Evolutionary conservation across 192 early-diverging fungal genomes (phyloP).

Genomic region (Coemansia sp.): DNA sequence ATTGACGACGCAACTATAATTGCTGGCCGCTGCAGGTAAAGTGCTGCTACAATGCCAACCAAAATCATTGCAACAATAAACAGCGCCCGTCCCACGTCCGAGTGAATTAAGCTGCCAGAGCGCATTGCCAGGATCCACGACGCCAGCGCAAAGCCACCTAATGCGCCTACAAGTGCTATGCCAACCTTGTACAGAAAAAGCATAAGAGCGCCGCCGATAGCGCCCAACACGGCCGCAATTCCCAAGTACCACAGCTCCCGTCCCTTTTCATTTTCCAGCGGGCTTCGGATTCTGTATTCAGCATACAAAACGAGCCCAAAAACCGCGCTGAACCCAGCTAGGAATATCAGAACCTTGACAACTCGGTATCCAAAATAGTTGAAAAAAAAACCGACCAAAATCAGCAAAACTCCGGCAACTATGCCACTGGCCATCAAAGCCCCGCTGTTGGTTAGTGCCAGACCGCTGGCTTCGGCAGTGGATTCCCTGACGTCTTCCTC

Average conservation of each 20-base stretch:
- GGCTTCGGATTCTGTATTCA: conserved; percentile 42
- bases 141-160: conserved; percentile 75
- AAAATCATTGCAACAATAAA: conserved; percentile 65
- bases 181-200: conserved; percentile 71
- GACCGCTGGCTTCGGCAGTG: conserved; percentile 23
- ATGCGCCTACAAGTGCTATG: conserved; percentile 71
- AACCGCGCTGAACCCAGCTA: conserved; percentile 74
- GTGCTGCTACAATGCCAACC: conserved; percentile 61
- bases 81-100: conserved; percentile 63
- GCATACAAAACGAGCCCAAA: conserved; percentile 46
- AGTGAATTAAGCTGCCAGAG: conserved; percentile 60
- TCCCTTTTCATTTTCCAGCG: conserved; percentile 43
- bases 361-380: conserved; percentile 68
- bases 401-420: conserved; percentile 61
- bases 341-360: conserved; percentile 68
- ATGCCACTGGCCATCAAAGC: conserved; percentile 43
- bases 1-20: conserved; percentile 72
- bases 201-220: conserved; percentile 64
- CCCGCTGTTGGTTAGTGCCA: conserved; percentile 36
- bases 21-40: conserved; percentile 62
- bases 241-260: conserved; percentile 54
- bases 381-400: conserved; percentile 63
- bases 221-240: conserved; percentile 60
- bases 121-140: conserved; percentile 69
- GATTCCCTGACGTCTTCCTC: neutral